Conservation (phyloP, 2,329 filamentous ascomycete species). For the Aspergillus tubingensis region DNA sequence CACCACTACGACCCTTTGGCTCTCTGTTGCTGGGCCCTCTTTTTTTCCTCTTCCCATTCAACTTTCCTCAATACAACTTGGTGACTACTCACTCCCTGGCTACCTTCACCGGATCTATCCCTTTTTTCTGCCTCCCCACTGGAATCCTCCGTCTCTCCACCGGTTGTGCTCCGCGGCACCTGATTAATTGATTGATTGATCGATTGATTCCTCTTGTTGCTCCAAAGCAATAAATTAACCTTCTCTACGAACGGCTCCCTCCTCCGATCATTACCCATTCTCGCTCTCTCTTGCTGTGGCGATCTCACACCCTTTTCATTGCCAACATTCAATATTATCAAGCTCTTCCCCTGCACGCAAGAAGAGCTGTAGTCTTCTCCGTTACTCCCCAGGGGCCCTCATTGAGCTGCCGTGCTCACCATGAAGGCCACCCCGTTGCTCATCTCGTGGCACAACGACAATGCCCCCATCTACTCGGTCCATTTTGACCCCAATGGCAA, state of each 20-base stretch:
- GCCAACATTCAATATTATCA: background rate
- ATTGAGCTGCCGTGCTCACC: constrained; percentile 34
- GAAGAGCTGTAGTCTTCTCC: background rate
- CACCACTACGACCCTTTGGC: constrained; percentile 4
- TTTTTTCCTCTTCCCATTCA: background rate
- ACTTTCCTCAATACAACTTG: background rate
- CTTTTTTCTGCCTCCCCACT: background rate
- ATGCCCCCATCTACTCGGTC: constrained; percentile 93
- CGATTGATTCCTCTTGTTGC: background rate
- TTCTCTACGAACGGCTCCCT: background rate
- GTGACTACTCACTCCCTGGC: background rate
- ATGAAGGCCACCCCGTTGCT: constrained; percentile 98
- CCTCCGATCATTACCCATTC: background rate
- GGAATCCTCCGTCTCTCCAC: background rate
- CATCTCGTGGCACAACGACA: constrained; percentile 98
- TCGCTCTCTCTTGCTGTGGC: background rate
- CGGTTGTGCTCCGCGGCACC: background rate
- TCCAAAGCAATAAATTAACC: background rate
- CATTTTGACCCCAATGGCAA: constrained; percentile 94
- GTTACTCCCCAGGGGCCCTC: constrained; percentile 5
- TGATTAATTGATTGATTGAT: background rate
- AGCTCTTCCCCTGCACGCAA: background rate
- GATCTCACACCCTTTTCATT: background rate
- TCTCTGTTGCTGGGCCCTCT: background rate
- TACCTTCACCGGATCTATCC: background rate